These are phyloP conservation scores for Aspergillus novoparasiticus DNA, from an alignment of 2,329 filamentous ascomycete genomes.

Conservation along the genomic window DNA sequence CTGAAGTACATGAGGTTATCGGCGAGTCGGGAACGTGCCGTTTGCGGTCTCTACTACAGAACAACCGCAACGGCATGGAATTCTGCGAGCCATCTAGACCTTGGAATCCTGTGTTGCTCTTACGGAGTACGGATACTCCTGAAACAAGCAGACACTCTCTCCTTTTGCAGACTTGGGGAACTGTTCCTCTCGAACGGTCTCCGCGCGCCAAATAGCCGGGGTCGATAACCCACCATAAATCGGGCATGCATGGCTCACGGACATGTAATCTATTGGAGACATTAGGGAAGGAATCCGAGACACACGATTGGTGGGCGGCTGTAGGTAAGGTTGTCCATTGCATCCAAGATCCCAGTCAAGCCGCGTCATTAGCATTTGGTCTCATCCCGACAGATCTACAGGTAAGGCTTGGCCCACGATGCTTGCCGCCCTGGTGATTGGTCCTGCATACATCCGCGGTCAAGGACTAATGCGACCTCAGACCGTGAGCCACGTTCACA, in stretches of 20 bases:
- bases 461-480: not conserved
- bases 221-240: not conserved
- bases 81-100: not conserved
- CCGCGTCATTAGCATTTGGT: constrained; percentile 1
- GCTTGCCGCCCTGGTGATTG: not conserved
- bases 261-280: not conserved
- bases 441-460: not conserved
- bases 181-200: too few relatives aligned
- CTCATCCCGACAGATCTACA: not conserved
- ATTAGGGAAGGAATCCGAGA: not conserved
- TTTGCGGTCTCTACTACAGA: not conserved
- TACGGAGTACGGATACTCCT: not conserved
- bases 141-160: not conserved
- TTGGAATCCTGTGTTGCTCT: not conserved
- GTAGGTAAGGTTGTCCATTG: not conserved
- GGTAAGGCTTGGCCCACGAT: constrained; percentile 1
- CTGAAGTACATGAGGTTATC: not conserved
- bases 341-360: not conserved
- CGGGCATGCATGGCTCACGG: not conserved
- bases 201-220: too few relatives aligned
- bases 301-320: not conserved
- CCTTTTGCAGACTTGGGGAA: not conserved
- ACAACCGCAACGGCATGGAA: not conserved
- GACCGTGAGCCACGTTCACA: not conserved
- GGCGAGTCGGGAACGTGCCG: not conserved